Percentiles rank a stretch among this genome's conserved stretches.
Conservation (phyloP, 2,329 filamentous ascomycete genomes). For the Stagonosporopsis chrysanthemi region DNA sequence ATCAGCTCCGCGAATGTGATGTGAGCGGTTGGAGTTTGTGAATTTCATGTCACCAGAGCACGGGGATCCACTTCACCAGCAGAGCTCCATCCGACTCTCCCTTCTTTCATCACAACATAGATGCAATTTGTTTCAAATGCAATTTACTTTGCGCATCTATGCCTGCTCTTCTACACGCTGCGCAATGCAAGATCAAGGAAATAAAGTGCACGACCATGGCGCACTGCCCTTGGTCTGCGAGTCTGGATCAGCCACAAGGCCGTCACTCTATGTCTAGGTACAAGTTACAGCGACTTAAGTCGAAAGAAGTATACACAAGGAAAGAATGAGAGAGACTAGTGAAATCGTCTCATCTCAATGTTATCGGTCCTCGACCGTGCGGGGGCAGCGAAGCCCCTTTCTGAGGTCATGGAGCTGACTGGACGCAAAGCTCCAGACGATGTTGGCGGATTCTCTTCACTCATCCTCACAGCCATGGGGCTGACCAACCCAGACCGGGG, state of each 20-base stretch:
- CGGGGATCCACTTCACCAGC: background rate
- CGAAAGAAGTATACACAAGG: background rate
- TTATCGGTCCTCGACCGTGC: slow-evolving; percentile 40
- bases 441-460: slow-evolving; percentile 29
- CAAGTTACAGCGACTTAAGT: background rate
- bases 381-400: slow-evolving; percentile 34
- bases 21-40: no score
- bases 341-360: slow-evolving; percentile 44
- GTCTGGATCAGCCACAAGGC: background rate
- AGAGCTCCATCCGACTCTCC: no score
- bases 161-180: slow-evolving; percentile 1
- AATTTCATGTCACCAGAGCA: background rate
- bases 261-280: background rate
- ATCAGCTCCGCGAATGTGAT: background rate
- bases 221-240: slow-evolving; percentile 22
- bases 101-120: background rate
- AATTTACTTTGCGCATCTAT: slow-evolving; percentile 4
- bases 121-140: no score
- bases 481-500: slow-evolving; percentile 46
- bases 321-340: slow-evolving; percentile 11
- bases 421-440: slow-evolving; percentile 35
- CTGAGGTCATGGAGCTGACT: slow-evolving; percentile 20
- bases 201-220: slow-evolving; percentile 15
- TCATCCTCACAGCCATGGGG: slow-evolving; percentile 38
- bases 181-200: slow-evolving; percentile 4